phyloP scores from a whole-genome alignment of 139 green algal species.

The Picochlorum sp. region DNA sequence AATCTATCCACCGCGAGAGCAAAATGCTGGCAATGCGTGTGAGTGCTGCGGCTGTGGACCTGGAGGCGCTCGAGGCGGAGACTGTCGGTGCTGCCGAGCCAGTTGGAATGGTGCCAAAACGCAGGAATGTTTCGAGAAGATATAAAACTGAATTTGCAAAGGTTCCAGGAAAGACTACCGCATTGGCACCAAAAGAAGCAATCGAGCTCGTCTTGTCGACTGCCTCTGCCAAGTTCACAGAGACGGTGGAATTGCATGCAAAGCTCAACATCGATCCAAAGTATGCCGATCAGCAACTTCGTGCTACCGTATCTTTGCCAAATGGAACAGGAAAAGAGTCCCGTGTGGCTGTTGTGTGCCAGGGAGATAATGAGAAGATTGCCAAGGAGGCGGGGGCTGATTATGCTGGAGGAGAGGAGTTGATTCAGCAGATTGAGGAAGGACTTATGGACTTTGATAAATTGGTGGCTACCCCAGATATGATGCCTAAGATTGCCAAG shows the following conservation, averaged over 20 bases:
- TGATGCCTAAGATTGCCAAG: conserved; percentile 99
- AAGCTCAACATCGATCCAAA: conserved; percentile 81
- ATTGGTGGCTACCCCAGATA: conserved; percentile 96
- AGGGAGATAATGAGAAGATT: conserved; percentile 65
- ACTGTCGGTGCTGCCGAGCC: conserved; percentile 6
- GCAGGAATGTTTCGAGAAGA: conserved; percentile 19
- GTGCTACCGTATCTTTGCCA: conserved; percentile 89
- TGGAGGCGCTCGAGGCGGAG: conserved; percentile 13
- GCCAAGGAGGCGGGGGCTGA: conserved; percentile 86
- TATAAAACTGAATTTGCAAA: conserved; percentile 11
- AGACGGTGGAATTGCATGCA: conserved; percentile 91
- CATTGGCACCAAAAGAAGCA: conserved; percentile 58
- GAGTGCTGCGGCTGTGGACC: conserved; percentile 17
- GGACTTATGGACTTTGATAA: conserved; percentile 99
- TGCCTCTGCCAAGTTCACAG: conserved; percentile 88
- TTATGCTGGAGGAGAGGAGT: conserved; percentile 79
- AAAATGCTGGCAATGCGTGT: not conserved
- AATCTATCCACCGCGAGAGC: not conserved
- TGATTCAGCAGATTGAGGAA: conserved; percentile 89
- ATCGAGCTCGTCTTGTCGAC: conserved; percentile 53
- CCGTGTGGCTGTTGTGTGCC: conserved; percentile 85
- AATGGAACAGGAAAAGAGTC: conserved; percentile 91
- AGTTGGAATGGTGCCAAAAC: not conserved
- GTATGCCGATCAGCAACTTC: conserved; percentile 97
- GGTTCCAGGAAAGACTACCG: conserved; percentile 20